These are phyloP conservation scores for Suillus brevipes DNA, from an alignment of 768 basidiomycete species.

Conservation along the genomic window DNA sequence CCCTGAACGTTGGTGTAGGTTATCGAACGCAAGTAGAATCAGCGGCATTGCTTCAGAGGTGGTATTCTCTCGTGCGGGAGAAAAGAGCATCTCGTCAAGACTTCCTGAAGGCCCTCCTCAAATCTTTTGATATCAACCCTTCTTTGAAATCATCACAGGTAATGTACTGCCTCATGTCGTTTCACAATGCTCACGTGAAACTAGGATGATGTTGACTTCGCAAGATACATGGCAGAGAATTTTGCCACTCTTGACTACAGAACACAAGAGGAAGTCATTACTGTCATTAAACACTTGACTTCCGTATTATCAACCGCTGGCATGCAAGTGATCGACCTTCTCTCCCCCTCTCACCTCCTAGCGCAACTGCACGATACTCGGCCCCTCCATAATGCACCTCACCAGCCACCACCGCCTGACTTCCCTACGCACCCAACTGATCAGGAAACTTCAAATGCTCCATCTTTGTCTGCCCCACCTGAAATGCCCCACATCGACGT, in stretches of 20 bases:
- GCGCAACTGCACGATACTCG: constrained; percentile 51
- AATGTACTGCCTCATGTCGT: constrained; percentile 2
- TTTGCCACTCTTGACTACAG: constrained; percentile 92
- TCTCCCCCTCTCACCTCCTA: constrained; percentile 71
- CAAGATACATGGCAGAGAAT: constrained; percentile 94
- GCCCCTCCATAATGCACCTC: constrained; percentile 13
- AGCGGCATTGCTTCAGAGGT: constrained; percentile 77
- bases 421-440: background rate
- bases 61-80: constrained; percentile 91
- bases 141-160: constrained; percentile 61
- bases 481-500: constrained; percentile 15
- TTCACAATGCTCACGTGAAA: background rate
- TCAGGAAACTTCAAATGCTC: constrained; percentile 8
- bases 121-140: constrained; percentile 76
- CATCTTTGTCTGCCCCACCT: background rate
- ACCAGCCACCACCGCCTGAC: background rate
- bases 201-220: constrained; percentile 82
- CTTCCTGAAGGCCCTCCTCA: constrained; percentile 80
- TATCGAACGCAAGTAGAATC: constrained; percentile 65
- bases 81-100: constrained; percentile 86
- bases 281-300: constrained; percentile 80
- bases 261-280: constrained; percentile 88
- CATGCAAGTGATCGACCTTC: constrained; percentile 73
- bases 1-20: constrained; percentile 41
- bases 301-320: constrained; percentile 75